Evolutionary conservation across 768 basidiomycete species (phyloP).

Genomic region (Paxillus involutus): DNA sequence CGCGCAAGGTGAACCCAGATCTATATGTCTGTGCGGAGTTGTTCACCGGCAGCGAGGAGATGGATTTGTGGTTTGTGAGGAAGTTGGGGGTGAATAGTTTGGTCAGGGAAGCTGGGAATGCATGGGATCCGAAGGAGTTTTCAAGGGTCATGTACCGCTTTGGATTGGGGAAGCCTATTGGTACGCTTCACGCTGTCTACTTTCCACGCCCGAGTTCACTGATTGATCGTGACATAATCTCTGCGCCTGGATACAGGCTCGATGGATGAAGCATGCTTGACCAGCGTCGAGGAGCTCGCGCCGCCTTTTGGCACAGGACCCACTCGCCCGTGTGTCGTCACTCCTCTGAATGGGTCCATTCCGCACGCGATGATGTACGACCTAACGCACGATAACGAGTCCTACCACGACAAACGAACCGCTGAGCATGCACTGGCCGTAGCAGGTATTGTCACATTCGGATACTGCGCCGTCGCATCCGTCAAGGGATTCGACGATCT

Average conservation of each 20-base stretch:
- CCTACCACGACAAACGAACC: constrained; percentile 83
- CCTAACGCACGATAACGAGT: constrained; percentile 96
- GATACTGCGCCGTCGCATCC: constrained; percentile 83
- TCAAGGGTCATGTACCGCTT: constrained; percentile 86
- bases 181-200: constrained; percentile 35
- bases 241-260: constrained; percentile 53
- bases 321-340: constrained; percentile 68
- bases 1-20: constrained; percentile 83
- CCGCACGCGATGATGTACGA: constrained; percentile 97
- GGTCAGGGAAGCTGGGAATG: constrained; percentile 94
- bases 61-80: constrained; percentile 89
- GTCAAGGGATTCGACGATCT: constrained; percentile 98
- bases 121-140: constrained; percentile 84
- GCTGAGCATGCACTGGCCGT: constrained; percentile 96
- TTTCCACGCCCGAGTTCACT: neutral
- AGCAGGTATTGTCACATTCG: constrained; percentile 90
- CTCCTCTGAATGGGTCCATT: constrained; percentile 76
- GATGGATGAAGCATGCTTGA: constrained; percentile 89
- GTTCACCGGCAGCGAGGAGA: constrained; percentile 94
- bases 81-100: constrained; percentile 91
- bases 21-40: constrained; percentile 97
- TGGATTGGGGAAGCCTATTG: constrained; percentile 92
- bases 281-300: constrained; percentile 70
- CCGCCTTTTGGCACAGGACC: constrained; percentile 85
- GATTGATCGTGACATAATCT: neutral